Evolutionary conservation across 768 basidiomycete genomes (phyloP), one percentile per base, ranked within the genome.

Genomic region (Dioszegia hungarica): DNA sequence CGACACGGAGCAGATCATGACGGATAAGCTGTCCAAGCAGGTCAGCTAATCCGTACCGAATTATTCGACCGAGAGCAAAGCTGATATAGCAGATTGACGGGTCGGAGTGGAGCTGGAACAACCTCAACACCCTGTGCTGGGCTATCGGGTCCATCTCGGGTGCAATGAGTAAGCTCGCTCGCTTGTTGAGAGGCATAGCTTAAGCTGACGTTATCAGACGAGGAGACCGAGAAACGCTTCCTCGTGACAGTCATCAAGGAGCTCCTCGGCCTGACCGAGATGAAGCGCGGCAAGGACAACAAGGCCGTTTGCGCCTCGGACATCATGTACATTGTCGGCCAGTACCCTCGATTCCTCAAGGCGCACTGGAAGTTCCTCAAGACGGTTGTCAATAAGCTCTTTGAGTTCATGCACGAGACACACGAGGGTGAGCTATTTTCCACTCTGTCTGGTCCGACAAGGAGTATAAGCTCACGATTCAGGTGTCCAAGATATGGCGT

Each of bases 341-440:
- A 99, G 79, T 99, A 99, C 73, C 95, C 95, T 41, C 86, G 95
- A 33, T 99, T 98, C 85, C 84, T 99, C 71, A 98, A 97, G 77
- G 95, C 95, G 17, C 95, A 99, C 76, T 99, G 95, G 95, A 99
- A 98, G 79, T 99, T 99, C 83, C 80, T 99, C 73, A 99, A 99
- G 81, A 98, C 95, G 1, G 95, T 99, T 53, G 94, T 99, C 61
- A 99, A 98, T 80, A 99, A 99, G 77, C 81, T 98, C 6, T 99
- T 98, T 77, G 95, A 99, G 75, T 99, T 99, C 77, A 98, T 98
- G 92, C 95, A 99, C 76, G 94, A 99, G 79, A 95, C 91, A 0
- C 94, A 99, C 71, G 95, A 99, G 80, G 92, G 90, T 87, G 52
- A 36, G 80, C 24, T n/a, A n/a, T n/a, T n/a, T n/a, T n/a, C n/a